These are phyloP conservation scores for Penicillium sp. DNA, from an alignment of 2,329 filamentous ascomycete species.

Conservation along the genomic window DNA sequence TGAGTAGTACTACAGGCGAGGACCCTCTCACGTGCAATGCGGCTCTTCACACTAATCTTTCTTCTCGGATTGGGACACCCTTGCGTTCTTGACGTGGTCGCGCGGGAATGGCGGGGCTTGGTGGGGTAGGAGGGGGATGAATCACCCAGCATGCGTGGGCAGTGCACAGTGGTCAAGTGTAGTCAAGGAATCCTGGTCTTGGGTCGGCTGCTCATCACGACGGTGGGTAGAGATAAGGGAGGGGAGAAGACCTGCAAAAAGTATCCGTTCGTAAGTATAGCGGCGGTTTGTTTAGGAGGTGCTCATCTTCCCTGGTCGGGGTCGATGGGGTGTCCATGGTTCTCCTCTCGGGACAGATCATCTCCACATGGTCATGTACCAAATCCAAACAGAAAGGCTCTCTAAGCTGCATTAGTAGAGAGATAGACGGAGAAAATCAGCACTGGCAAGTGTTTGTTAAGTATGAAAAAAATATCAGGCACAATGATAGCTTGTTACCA, in stretches of 20 bases:
- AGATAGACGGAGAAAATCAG: background rate
- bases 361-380: background rate
- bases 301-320: background rate
- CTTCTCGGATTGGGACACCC: conserved; percentile 2
- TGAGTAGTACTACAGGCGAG: conserved; percentile 4
- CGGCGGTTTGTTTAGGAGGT: background rate
- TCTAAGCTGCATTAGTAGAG: background rate
- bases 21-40: conserved; percentile 25
- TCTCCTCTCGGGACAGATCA: background rate
- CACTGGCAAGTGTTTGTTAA: background rate
- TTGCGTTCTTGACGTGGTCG: conserved; percentile 31
- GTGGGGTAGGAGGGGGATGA: conserved; percentile 19
- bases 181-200: background rate
- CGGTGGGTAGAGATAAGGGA: background rate
- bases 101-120: conserved; percentile 31
- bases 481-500: background rate
- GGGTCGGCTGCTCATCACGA: background rate
- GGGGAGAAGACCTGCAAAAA: background rate
- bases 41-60: conserved; percentile 20
- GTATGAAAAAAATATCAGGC: background rate
- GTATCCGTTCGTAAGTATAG: background rate
- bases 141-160: background rate
- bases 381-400: background rate
- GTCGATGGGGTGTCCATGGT: background rate
- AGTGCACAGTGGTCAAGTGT: background rate